Percentiles rank a stretch among this genome's conserved stretches.
Evolutionary conservation across 1,284 basidiomycete genomes (phyloP).

Genomic region (Phellopilus nigrolimitatus): DNA sequence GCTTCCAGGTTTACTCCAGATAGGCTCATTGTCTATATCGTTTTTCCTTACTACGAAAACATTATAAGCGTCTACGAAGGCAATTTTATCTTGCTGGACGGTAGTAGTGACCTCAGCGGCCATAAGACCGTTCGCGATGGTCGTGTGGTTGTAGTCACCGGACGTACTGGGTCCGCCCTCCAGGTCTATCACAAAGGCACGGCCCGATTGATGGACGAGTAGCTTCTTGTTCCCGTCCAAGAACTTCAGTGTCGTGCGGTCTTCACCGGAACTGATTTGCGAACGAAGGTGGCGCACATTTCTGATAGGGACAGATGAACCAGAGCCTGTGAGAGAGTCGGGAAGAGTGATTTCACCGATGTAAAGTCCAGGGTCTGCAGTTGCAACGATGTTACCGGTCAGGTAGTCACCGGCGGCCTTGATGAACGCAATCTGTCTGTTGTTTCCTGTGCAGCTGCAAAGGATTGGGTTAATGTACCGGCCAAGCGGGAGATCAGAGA

Average conservation of each 20-base stretch:
- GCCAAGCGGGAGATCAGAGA: slow-evolving; percentile 55
- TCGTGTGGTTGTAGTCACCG: slow-evolving; percentile 46
- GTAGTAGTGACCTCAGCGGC: slow-evolving; percentile 51
- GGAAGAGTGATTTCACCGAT: slow-evolving; percentile 54
- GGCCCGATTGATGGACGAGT: slow-evolving; percentile 50
- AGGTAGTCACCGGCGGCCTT: slow-evolving; percentile 54
- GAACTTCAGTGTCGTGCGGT: slow-evolving; percentile 41
- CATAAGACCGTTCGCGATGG: slow-evolving; percentile 49
- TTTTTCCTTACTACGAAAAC: slow-evolving; percentile 43
- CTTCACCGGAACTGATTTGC: slow-evolving; percentile 8
- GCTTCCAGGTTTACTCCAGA: slow-evolving; percentile 68
- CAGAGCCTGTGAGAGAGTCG: slow-evolving; percentile 19
- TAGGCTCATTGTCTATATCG: slow-evolving; percentile 36
- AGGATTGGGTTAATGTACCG: slow-evolving; percentile 58
- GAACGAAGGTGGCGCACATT: slow-evolving; percentile 26
- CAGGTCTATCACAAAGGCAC: slow-evolving; percentile 53
- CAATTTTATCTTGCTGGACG: slow-evolving; percentile 25
- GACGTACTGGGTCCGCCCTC: slow-evolving; percentile 38
- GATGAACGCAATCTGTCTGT: slow-evolving; percentile 56
- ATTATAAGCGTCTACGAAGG: slow-evolving; percentile 63
- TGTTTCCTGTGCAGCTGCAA: slow-evolving; percentile 38
- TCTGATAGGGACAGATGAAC: slow-evolving; percentile 23
- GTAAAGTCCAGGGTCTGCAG: slow-evolving; percentile 57
- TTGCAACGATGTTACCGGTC: slow-evolving; percentile 61
- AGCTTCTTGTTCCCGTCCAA: slow-evolving; percentile 46